Evolutionary conservation across 169 alveolate genomes (phyloP), one percentile per base, ranked within the genome.

Genomic region (Eimeria tenella): DNA sequence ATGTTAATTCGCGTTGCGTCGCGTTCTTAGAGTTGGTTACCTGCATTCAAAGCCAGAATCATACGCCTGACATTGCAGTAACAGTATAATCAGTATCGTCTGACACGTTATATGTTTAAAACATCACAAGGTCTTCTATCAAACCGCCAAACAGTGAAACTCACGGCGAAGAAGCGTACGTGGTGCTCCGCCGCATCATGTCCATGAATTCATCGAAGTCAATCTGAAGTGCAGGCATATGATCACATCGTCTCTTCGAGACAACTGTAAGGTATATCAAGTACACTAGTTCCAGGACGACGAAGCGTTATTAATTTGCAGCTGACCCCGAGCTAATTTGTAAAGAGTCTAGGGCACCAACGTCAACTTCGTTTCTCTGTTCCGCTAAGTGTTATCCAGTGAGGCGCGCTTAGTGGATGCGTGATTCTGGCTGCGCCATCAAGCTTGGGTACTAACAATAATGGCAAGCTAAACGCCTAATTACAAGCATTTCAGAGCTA

Each of bases 181-280:
- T 83, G 63, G 77, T 83, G 15, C 90, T 83, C 60, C 74, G 23
- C 11, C 94, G 82, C 94, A 91, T 91, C 94, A 91, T 91, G 21
- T 92, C 92, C 95, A 93, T 93, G 93, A 93, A 93, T 75, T 93
- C 95, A 65, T 93, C 95, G 83, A 93, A 93, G 84, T 93, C 95
- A 52, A 93, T 93, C 95, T 93, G 95, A 81, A 70, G 71, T 58
- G 70, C 58, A 56, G 17, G 82, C 55, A 87, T 58, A 21, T 82
- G 50, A 50, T 31, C 42, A 31, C 42, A 31, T 31, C 42, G 2
- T 31, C 2, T 31, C 42, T 31, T 31, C 42, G 42, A 31, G 42
- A 31, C 42, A 31, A 2, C 42, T 31, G 2, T 31, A 1, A 31
- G 42, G 42, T 31, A 31, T 31, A 31, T 31, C 42, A 31, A 31